Evolutionary conservation across 441 rosid species (phyloP), one percentile per base, ranked within the genome.

Genomic region (Hura crepitans): DNA sequence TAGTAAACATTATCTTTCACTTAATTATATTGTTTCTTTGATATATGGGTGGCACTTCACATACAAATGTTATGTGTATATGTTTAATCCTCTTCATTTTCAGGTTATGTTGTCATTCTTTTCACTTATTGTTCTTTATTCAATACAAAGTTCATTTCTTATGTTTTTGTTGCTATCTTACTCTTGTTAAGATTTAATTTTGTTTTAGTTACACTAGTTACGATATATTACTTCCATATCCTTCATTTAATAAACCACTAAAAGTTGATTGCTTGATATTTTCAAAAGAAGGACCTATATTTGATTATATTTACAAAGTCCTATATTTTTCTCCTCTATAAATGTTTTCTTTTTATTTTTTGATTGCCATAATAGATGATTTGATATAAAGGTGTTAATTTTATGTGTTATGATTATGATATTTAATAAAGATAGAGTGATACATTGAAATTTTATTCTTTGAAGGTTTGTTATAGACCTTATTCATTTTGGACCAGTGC

Each of bases 381-480:
- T 12, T 67, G 28, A 13, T 20, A 30, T 30, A 46, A 28, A 42
- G 25, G 46, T 30, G 54, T 66, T 27, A 9, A 28, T 28, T 42
- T 92, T 68, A 86, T 92, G n/a, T 83, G 73, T 18, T 25, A 11
- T 51, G 6, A 6, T 49, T 70, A 17, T 68, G 45, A 20, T 54
- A n/a, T 63, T 57, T 43, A 56, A 66, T 50, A 58, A 63, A 66
- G 63, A 63, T 53, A 43, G 69, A 71, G 79, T 80, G 73, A 84
- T 81, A 71, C 69, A 62, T 74, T 74, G 65, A 80, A 80, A 65
- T 81, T 76, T 81, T 79, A 80, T 83, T 78, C 78, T 85, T 37
- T 87, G 90, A 90, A 90, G 97, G 85, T 93, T 78, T 87, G 96
- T 90, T 85, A 86, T 91, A 86, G 96, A 93, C 85, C 96, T 93